Evolutionary conservation across 2,329 filamentous ascomycete genomes (phyloP), one percentile per base, ranked within the genome.

Genomic region (Exserohilum turcica): DNA sequence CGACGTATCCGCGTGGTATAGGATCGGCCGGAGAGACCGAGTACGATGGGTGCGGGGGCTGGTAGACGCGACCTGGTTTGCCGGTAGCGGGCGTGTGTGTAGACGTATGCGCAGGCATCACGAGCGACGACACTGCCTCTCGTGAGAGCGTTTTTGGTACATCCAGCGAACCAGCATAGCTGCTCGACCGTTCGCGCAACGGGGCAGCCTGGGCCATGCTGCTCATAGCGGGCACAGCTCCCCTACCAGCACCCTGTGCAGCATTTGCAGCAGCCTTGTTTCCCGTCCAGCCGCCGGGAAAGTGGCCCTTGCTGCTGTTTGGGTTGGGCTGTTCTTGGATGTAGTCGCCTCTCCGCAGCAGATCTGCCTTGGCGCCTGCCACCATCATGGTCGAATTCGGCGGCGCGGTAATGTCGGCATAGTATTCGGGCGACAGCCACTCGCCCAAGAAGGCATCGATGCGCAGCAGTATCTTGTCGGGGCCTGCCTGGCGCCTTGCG

Each of bases 351-450:
- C 88, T 84, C 48, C 88, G 85, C 40, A 97, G 79, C 3, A 99
- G 79, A 65, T 95, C 91, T 19, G 90, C 90, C 74, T 97, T 97
- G 27, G 94, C 93, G 35, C 86, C 85, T 21, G 90, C 89, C 2
- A 97, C 81, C 91, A 99, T 95, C 76, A 94, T 84, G 3, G 88
- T 84, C 3, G 91, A 93, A 37, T 86, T 85, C 0, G 94, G 94
- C 9, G 94, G 94, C 3, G 92, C 90, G 0, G 90, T 93, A 60
- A 97, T 97, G 46, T 89, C 83, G 58, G 96, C 92, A 67, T 93
- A 99, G 74, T 99, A 99, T 68, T 92, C 88, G 1, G 92, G 91
- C 2, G 89, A 90, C 27, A 97, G 81, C 94, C 94, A 99, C 79
- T 99, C 94, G 43, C 94, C 93, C 0, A 99, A 81, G 69, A 95